Evolutionary conservation across 192 early-diverging fungal genomes (phyloP).

Genomic region (Gaertneriomyces semiglobifer): DNA sequence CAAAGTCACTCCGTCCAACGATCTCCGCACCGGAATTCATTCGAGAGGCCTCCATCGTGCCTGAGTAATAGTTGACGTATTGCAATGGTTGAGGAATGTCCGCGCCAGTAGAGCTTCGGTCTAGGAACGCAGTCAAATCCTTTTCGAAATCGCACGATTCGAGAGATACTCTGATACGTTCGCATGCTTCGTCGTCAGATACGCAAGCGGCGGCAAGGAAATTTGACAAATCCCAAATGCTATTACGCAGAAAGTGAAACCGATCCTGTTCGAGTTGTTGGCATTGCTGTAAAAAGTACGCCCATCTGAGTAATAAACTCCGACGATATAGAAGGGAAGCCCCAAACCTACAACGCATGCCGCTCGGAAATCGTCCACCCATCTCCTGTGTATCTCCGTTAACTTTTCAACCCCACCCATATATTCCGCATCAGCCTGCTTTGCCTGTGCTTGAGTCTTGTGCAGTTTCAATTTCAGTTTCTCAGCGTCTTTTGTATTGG

Average conservation of each 20-base stretch:
- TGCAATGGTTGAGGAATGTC: slow-evolving; percentile 41
- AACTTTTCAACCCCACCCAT: slow-evolving; percentile 39
- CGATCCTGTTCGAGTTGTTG: slow-evolving; percentile 55
- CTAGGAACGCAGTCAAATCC: slow-evolving; percentile 46
- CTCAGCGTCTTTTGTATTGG: slow-evolving; percentile 39
- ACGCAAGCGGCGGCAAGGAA: slow-evolving; percentile 53
- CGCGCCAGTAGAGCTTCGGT: slow-evolving; percentile 36
- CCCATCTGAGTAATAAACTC: not conserved
- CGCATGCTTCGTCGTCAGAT: slow-evolving; percentile 54
- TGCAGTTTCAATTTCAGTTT: slow-evolving; percentile 41
- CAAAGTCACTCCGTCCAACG: not conserved
- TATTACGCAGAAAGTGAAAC: slow-evolving; percentile 45
- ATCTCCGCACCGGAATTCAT: not conserved
- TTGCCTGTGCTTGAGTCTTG: slow-evolving; percentile 38
- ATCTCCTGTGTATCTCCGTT: slow-evolving; percentile 41
- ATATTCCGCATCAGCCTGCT: slow-evolving; percentile 50
- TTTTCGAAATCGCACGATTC: slow-evolving; percentile 45
- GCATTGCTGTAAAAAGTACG: slow-evolving; percentile 34
- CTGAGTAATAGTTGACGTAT: slow-evolving; percentile 46
- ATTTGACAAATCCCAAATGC: slow-evolving; percentile 55
- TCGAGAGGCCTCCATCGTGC: slow-evolving; percentile 27
- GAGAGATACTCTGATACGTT: slow-evolving; percentile 47
- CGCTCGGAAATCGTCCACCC: slow-evolving; percentile 43
- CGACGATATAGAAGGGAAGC: slow-evolving; percentile 4
- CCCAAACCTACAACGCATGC: slow-evolving; percentile 37